phyloP scores from a whole-genome alignment of 768 basidiomycete genomes.

The Daedalea quercina region DNA sequence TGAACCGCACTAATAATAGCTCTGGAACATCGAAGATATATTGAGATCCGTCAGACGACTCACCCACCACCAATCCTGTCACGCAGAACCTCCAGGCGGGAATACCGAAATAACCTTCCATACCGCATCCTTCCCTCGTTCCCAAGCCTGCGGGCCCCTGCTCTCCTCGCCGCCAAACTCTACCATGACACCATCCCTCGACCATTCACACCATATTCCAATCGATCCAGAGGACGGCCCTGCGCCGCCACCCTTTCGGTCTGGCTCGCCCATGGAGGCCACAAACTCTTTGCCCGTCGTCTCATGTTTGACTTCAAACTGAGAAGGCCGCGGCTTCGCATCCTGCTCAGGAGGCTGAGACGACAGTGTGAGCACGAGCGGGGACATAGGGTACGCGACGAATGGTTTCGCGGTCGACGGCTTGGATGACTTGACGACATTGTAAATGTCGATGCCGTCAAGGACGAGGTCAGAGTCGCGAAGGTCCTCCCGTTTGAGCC shows the following conservation, averaged over 20 bases:
- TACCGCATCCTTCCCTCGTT: conserved; percentile 70
- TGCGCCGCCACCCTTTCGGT: conserved; percentile 84
- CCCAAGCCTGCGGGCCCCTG: conserved; percentile 81
- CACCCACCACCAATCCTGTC: neutral
- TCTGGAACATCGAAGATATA: neutral
- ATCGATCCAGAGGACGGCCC: conserved; percentile 82
- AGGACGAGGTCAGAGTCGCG: conserved; percentile 45
- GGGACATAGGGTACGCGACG: conserved; percentile 48
- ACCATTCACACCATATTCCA: conserved; percentile 94
- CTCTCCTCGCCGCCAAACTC: conserved; percentile 79
- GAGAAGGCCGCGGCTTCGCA: conserved; percentile 28
- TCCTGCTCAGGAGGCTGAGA: conserved; percentile 10
- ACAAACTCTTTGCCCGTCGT: conserved; percentile 81
- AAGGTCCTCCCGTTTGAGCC: conserved; percentile 39
- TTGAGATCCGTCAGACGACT: neutral
- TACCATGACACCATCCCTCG: conserved; percentile 72
- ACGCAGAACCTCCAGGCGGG: conserved; percentile 31
- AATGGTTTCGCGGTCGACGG: conserved; percentile 37
- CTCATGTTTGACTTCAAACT: conserved; percentile 36
- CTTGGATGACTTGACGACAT: conserved; percentile 33
- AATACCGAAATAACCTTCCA: conserved; percentile 77
- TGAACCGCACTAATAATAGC: neutral
- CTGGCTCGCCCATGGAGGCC: conserved; percentile 70
- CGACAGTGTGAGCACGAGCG: conserved; percentile 40
- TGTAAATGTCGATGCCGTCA: conserved; percentile 82